Percentiles rank a stretch among this genome's conserved stretches.
These are phyloP conservation scores for Penicillium sp. DNA, from an alignment of 2,329 filamentous ascomycete species.

Conservation along the genomic window DNA sequence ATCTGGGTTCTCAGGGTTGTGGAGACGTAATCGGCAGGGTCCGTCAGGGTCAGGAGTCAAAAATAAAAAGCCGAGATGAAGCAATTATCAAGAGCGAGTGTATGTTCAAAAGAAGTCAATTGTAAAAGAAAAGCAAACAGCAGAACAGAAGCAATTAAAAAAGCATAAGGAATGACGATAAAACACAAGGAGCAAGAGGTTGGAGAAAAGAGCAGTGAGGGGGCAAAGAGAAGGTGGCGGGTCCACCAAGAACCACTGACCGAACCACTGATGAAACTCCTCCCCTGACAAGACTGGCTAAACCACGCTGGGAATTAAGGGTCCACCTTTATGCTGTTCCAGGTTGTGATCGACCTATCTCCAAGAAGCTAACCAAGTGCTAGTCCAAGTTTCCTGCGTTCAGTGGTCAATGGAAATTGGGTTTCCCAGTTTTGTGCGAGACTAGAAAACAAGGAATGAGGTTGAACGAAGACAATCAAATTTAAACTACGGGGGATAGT, in stretches of 20 bases:
- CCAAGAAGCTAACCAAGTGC: slow-evolving; percentile 3
- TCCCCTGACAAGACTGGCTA: slow-evolving; percentile 14
- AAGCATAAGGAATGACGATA: background rate
- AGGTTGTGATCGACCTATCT: slow-evolving; percentile 11
- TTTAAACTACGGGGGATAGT: background rate
- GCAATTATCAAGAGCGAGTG: background rate
- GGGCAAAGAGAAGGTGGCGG: slow-evolving; percentile 3
- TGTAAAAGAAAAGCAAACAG: background rate
- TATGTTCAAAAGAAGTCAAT: background rate
- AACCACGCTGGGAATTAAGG: background rate
- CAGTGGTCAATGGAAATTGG: background rate
- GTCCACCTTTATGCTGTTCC: slow-evolving; percentile 3
- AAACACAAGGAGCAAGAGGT: background rate
- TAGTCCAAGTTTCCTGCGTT: slow-evolving; percentile 1
- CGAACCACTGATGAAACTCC: slow-evolving; percentile 4
- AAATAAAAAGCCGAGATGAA: background rate
- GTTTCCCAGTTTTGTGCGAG: background rate
- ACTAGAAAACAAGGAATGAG: background rate
- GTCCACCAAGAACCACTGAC: background rate
- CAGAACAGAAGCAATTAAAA: background rate
- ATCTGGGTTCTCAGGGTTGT: background rate
- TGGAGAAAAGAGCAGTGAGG: slow-evolving; percentile 8
- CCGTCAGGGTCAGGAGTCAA: background rate
- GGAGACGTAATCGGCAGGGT: background rate
- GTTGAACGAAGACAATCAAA: background rate